Conservation (phyloP, 129 eudicot species). For the Daucus carota region DNA sequence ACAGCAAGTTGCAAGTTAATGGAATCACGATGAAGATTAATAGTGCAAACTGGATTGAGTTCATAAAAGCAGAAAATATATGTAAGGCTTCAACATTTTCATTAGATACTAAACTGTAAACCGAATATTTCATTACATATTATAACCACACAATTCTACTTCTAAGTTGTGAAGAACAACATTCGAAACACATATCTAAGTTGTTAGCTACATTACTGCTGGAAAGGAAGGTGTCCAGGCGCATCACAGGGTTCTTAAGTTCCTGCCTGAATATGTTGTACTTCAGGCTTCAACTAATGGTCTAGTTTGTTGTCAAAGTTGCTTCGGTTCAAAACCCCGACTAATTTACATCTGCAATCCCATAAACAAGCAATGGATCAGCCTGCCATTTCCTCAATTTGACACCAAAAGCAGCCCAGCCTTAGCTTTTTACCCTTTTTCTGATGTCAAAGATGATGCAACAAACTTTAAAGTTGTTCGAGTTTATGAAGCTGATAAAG, state of each 20-base stretch:
- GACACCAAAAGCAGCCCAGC: slow-evolving; percentile 16
- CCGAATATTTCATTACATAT: too few species aligned
- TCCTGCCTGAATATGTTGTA: slow-evolving; percentile 34
- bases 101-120: too few species aligned
- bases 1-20: too few species aligned
- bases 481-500: slow-evolving; percentile 13
- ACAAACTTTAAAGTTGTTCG: slow-evolving; percentile 32
- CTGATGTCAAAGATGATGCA: slow-evolving; percentile 16
- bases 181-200: too few species aligned
- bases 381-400: slow-evolving; percentile 20
- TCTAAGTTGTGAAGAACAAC: too few species aligned
- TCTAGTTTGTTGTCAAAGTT: slow-evolving; percentile 40
- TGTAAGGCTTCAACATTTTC: too few species aligned
- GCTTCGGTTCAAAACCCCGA: slow-evolving; percentile 24
- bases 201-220: slow-evolving; percentile 34
- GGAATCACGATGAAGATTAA: too few species aligned
- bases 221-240: slow-evolving; percentile 1
- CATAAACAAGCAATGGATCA: slow-evolving; percentile 29
- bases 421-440: slow-evolving; percentile 35
- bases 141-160: too few species aligned
- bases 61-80: too few species aligned
- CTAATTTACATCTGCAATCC: slow-evolving; percentile 48
- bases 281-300: slow-evolving; percentile 35
- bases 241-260: slow-evolving; percentile 20
- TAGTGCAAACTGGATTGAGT: too few species aligned